Base-by-base conservation (phyloP, 495 filamentous ascomycete species). In the Podospora fimiseda region DNA sequence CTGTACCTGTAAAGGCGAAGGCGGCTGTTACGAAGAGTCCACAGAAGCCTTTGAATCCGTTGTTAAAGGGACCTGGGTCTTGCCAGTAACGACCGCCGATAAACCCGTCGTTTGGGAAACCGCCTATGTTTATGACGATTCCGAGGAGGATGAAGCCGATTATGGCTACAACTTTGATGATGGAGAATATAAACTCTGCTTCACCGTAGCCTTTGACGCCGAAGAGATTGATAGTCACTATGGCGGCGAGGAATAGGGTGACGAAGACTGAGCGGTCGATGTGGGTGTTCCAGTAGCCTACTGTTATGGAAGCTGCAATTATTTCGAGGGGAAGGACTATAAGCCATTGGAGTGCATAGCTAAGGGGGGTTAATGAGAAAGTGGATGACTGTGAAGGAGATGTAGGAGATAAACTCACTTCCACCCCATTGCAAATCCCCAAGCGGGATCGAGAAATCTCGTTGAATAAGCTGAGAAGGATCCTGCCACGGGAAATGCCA, bases 401-500 rank as follows among this genome's bases (percentile, higher is more conserved):
- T 33, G 6, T 33, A 33, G 27, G 27, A 33, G 16, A 43, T 53
- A 42, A 23, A 79, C 76, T 66, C 59, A 82, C 76, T 96, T 95
- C 92, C 91, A 96, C 22, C 93, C 93, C 89, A 96, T 95, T 42
- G 93, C 91, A 61, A 96, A 96, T 0, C 93, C 93, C 92, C 91
- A 96, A 2, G 92, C 89, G 9, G 91, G 91, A 61, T 96, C 91
- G 9, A 96, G 63, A 61, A 96, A 97, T 20, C 92, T 81, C 33
- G 89, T 95, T 15, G 91, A 95, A 67, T 90, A 96, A 33, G 89
- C 84, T 11, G 90, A 85, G 67, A 97, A 97, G 18, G 90, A 95
- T 50, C 92, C 92, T 39, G 92, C 88, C 18, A 96, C 85, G 5
- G 92, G 92, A 64, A 93, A 95, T 20, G 88, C 60, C 55, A 96